Base-by-base conservation (phyloP, 345 rosid species). In the Arabidopsis suecica region DNA sequence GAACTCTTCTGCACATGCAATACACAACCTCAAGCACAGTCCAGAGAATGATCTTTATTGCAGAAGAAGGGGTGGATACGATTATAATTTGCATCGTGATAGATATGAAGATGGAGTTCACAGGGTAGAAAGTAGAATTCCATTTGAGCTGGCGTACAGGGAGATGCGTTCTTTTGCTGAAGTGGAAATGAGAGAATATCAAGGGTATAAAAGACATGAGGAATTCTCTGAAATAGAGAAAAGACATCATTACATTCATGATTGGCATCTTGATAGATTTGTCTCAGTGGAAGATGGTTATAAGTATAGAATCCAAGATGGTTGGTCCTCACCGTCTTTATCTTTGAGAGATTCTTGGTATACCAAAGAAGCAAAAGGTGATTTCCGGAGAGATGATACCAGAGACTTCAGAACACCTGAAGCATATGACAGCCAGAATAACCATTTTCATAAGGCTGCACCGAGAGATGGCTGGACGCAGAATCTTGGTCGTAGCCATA, bases 211-310 rank as follows among this genome's bases (percentile, higher is more conserved):
- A 77, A 85, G 87, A 72, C 68, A 76, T 65, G 55, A 56, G 42
- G 61, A 76, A 61, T 57, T 65, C 36, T 65, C 41, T 74, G 82
- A 68, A 48, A 76, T 79, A 84, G 79, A 80, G 62, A 69, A 47
- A 68, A 76, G 82, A 75, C 58, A 68, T 67, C 40, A n/a, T 33
- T 65, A 71, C 62, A 48, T 77, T 36, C 67, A 81, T 41, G 65
- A 25, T 37, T 56, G 83, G 79, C 68, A 73, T 72, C 38, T 70
- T 81, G 83, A 82, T 70, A 69, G 76, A 47, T 74, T 71, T 50
- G 34, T 66, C 76, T 33, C 61, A 53, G 75, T 61, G 71, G 84
- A 75, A 53, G 72, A 30, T 50, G 83, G 73, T 65, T 81, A 65
- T 63, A 82, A 62, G 18, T 69, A 55, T 71, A 70, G 78, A 73